A percentile compares a stretch with the other conserved stretches of the same genome.
Evolutionary conservation across 2,329 filamentous ascomycete species (phyloP).

Genomic region (Fusarium sarcochroum): DNA sequence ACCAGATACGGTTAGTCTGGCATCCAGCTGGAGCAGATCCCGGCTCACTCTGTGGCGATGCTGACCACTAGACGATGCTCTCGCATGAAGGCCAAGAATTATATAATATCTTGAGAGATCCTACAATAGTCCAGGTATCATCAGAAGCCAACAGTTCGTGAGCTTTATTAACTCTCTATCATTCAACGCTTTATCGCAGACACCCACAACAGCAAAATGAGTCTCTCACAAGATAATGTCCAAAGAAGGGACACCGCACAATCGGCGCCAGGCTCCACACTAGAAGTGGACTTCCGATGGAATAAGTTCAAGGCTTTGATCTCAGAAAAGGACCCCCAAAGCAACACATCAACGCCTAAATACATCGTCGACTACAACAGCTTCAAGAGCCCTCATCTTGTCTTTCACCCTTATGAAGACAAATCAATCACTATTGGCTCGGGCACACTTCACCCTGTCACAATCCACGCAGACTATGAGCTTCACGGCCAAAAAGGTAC

Average conservation of each 20-base stretch:
- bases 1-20: too few species aligned
- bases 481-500: conserved; percentile 38
- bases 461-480: conserved; percentile 44
- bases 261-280: neutral
- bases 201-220: neutral
- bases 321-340: conserved; percentile 11
- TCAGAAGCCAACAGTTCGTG: too few species aligned
- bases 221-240: neutral
- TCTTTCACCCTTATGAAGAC: conserved; percentile 26
- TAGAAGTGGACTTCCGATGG: conserved; percentile 41
- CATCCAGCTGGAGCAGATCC: too few species aligned
- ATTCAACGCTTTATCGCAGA: too few species aligned
- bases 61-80: too few species aligned
- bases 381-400: conserved; percentile 24
- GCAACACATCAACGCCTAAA: conserved; percentile 13
- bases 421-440: conserved; percentile 12
- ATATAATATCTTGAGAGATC: too few species aligned
- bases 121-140: too few species aligned
- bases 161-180: too few species aligned
- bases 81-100: too few species aligned
- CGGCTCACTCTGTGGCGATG: too few species aligned
- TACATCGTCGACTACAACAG: conserved; percentile 35
- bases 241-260: neutral
- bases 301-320: conserved; percentile 31
- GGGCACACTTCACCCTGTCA: conserved; percentile 37